Evolutionary conservation across 1,139 yeast genomes (phyloP).

Genomic region (Candida mesenterica): DNA sequence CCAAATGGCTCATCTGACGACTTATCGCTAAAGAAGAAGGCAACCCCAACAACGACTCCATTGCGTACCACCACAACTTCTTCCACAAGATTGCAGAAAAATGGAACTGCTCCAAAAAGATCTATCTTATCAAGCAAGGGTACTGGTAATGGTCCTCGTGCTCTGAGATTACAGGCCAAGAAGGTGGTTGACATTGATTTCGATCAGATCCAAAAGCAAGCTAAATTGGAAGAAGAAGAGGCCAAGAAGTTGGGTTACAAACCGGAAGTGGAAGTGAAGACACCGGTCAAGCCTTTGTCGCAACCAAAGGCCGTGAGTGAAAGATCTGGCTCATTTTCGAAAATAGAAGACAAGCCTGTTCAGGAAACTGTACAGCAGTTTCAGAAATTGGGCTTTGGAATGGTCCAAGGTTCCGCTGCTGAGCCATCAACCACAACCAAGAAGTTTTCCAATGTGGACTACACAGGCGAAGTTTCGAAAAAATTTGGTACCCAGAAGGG

Average conservation of each 20-base stretch:
- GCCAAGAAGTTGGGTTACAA: conserved; percentile 71
- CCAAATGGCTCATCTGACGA: conserved; percentile 46
- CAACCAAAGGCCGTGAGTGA: no score
- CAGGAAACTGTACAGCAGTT: conserved; percentile 68
- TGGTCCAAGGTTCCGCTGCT: conserved; percentile 52
- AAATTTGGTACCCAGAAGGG: conserved; percentile 90
- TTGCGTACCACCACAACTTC: conserved; percentile 20
- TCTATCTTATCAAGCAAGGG: conserved; percentile 35
- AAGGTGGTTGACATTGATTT: conserved; percentile 72
- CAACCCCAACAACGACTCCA: conserved; percentile 23
- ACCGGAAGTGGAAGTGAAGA: conserved; percentile 35
- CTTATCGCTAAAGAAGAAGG: conserved; percentile 21
- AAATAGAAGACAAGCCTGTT: conserved; percentile 27
- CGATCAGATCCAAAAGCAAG: conserved; percentile 87
- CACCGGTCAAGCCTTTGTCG: no score
- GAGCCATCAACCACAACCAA: conserved; percentile 33
- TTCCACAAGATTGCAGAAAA: conserved; percentile 24
- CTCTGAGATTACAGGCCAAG: conserved; percentile 51
- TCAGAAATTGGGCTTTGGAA: conserved; percentile 83
- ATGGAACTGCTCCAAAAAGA: conserved; percentile 30
- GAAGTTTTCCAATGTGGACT: conserved; percentile 48
- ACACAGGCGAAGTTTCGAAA: conserved; percentile 70
- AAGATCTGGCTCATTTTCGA: conserved; percentile 18
- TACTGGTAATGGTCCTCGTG: conserved; percentile 49
- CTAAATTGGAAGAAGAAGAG: conserved; percentile 78